These are phyloP conservation scores for Exophiala viscosa DNA, from an alignment of 2,329 filamentous ascomycete genomes.

Conservation along the genomic window DNA sequence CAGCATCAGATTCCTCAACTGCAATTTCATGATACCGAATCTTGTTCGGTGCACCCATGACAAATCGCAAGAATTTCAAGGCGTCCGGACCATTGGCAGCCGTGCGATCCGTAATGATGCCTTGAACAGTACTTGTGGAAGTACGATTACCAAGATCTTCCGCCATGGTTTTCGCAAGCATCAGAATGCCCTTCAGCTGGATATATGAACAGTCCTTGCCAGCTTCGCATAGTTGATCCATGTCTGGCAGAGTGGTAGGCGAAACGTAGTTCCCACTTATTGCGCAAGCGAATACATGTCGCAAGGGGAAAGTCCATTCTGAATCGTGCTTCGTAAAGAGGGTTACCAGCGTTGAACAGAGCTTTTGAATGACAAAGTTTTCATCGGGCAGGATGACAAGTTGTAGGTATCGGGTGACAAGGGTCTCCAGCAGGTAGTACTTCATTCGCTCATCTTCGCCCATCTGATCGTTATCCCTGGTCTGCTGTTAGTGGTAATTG, in stretches of 20 bases:
- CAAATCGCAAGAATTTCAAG: slow-evolving; percentile 22
- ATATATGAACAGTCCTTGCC: slow-evolving; percentile 7
- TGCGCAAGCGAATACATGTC: slow-evolving; percentile 34
- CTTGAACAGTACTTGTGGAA: slow-evolving; percentile 6
- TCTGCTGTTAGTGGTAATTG: not conserved
- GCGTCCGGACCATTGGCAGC: slow-evolving; percentile 19
- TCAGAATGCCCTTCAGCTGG: slow-evolving; percentile 20
- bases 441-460: slow-evolving; percentile 31
- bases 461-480: slow-evolving; percentile 32
- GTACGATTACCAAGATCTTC: slow-evolving; percentile 31
- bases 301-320: slow-evolving; percentile 34
- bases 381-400: slow-evolving; percentile 39
- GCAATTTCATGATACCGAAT: not conserved
- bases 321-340: slow-evolving; percentile 41
- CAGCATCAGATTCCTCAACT: too few relatives aligned
- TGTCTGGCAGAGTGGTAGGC: slow-evolving; percentile 36
- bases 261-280: slow-evolving; percentile 37
- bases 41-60: not conserved
- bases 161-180: slow-evolving; percentile 35
- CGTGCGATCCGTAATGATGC: slow-evolving; percentile 11
- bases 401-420: slow-evolving; percentile 43
- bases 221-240: slow-evolving; percentile 33
- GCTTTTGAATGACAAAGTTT: slow-evolving; percentile 44
- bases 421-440: slow-evolving; percentile 37
- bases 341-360: slow-evolving; percentile 42